Percentiles rank a stretch among this genome's conserved stretches.
Conservation (phyloP, 768 basidiomycete genomes). For the Porpolomopsis calyptriformis region DNA sequence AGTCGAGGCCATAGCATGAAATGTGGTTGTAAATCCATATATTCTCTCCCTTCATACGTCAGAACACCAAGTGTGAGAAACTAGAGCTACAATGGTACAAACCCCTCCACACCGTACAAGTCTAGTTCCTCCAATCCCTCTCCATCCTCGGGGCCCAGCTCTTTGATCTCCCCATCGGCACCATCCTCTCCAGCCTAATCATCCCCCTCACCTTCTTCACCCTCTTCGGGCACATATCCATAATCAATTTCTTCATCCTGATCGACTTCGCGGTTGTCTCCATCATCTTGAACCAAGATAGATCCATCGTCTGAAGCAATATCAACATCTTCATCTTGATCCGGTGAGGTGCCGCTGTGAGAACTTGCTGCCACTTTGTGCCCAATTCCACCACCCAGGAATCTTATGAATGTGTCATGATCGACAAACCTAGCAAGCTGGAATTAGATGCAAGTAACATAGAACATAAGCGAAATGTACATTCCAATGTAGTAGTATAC, state of each 20-base stretch:
- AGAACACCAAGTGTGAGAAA: neutral
- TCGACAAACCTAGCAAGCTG: constrained; percentile 25
- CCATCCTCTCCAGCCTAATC: neutral
- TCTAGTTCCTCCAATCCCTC: neutral
- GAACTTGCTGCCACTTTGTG: constrained; percentile 9
- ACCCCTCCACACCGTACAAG: constrained; percentile 1
- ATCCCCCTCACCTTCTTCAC: neutral
- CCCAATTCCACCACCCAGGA: constrained; percentile 21
- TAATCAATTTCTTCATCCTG: constrained; percentile 1
- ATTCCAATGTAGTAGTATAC: constrained; percentile 26
- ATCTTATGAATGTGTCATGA: constrained; percentile 30
- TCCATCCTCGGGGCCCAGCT: constrained; percentile 3
- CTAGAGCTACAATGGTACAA: neutral
- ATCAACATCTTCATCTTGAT: neutral
- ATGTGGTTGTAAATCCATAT: neutral
- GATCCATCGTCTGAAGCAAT: neutral
- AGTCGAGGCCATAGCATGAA: neutral
- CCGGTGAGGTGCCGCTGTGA: neutral
- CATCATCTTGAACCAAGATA: neutral
- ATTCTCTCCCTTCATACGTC: neutral
- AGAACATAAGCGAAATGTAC: constrained; percentile 16
- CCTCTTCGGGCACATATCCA: neutral
- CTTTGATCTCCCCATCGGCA: neutral
- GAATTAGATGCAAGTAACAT: neutral
- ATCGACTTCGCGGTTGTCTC: neutral